A percentile compares a stretch with the other conserved stretches of the same genome.
Conservation (phyloP, 805 yeast species). For the Blastobotrys americana region DNA sequence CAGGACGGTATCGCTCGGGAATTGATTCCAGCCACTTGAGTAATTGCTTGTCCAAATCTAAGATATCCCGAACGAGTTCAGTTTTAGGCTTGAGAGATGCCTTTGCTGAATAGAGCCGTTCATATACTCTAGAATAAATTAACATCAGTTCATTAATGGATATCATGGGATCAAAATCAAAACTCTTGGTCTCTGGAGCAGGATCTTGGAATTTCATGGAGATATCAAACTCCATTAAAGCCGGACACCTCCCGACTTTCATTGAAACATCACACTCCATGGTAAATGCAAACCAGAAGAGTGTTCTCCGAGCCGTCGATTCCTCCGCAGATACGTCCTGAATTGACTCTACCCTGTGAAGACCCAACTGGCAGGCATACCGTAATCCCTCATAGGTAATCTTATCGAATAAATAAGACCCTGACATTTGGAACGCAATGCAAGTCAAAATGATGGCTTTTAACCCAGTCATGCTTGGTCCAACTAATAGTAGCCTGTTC, state of each 20-base stretch:
- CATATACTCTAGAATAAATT: slow-evolving; percentile 13
- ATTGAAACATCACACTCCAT: slow-evolving; percentile 41
- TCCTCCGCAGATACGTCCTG: slow-evolving; percentile 35
- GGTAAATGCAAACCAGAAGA: slow-evolving; percentile 48
- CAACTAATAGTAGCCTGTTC: slow-evolving; percentile 7
- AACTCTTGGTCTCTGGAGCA: not conserved
- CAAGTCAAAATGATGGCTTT: slow-evolving; percentile 10
- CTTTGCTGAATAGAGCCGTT: slow-evolving; percentile 13
- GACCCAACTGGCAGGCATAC: slow-evolving; percentile 50
- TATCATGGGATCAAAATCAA: not conserved
- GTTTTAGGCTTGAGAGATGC: slow-evolving; percentile 11
- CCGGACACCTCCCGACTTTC: slow-evolving; percentile 44
- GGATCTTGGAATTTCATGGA: slow-evolving; percentile 10
- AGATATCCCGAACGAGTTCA: slow-evolving; percentile 13
- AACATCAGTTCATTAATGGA: slow-evolving; percentile 7
- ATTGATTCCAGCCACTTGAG: slow-evolving; percentile 18
- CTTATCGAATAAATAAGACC: slow-evolving; percentile 8
- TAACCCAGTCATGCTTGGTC: slow-evolving; percentile 6
- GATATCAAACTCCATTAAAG: slow-evolving; percentile 26
- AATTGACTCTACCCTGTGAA: slow-evolving; percentile 44
- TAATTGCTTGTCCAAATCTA: slow-evolving; percentile 16
- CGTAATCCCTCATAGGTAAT: slow-evolving; percentile 37
- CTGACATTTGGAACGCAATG: slow-evolving; percentile 11
- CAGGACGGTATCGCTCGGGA: slow-evolving; percentile 17
- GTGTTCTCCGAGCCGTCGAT: slow-evolving; percentile 30